These are phyloP conservation scores for Aspergillus novoparasiticus DNA, from an alignment of 2,329 filamentous ascomycete genomes.

Conservation along the genomic window DNA sequence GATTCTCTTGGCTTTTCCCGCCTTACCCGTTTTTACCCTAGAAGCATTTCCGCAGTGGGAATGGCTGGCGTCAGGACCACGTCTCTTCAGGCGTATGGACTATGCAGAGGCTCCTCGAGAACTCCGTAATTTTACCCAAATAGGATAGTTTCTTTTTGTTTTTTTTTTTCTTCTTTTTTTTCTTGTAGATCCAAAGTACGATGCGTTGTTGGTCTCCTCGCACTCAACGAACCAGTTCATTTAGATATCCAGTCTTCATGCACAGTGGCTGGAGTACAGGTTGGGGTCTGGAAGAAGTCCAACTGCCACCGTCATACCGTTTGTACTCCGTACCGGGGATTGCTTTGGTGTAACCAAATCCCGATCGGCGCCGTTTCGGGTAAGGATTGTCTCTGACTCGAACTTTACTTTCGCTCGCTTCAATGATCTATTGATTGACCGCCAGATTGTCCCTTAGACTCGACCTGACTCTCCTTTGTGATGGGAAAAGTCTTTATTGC, in stretches of 20 bases:
- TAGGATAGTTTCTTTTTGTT: background rate
- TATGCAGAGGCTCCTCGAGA: background rate
- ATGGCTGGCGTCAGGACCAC: background rate
- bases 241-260: background rate
- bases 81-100: background rate
- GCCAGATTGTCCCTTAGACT: background rate
- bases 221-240: background rate
- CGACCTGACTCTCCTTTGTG: background rate
- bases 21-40: background rate
- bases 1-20: background rate
- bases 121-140: background rate
- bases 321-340: conserved; percentile 1
- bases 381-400: conserved; percentile 4
- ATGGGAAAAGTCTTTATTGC: background rate
- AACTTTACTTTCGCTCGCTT: background rate
- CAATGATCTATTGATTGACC: conserved; percentile 2
- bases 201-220: background rate
- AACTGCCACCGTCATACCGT: background rate
- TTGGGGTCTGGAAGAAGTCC: background rate
- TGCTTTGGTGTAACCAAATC: conserved; percentile 4
- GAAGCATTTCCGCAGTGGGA: background rate
- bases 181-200: background rate
- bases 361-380: background rate
- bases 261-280: background rate
- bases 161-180: too few species aligned